Conservation (phyloP, 345 rosid species). For the Nasturtium officinale region DNA sequence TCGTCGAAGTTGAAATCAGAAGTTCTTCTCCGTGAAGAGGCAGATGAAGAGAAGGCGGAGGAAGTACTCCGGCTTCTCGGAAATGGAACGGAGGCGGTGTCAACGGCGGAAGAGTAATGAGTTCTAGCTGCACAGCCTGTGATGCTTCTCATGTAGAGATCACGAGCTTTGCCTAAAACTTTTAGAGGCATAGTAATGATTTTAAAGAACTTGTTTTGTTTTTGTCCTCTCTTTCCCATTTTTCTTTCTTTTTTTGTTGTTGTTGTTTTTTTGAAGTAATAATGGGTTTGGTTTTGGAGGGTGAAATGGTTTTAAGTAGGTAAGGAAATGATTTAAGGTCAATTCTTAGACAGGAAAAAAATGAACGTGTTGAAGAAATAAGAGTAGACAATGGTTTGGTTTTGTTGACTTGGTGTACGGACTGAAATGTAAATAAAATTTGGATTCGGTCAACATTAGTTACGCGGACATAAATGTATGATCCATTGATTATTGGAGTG, state of each 20-base stretch:
- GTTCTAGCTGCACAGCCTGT: constrained; percentile 49
- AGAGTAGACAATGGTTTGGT: constrained; percentile 27
- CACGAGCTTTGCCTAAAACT: constrained; percentile 61
- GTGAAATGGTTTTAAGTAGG: constrained; percentile 29
- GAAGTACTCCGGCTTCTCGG: constrained; percentile 68
- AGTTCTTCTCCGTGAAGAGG: constrained; percentile 24
- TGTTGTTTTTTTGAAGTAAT: not conserved
- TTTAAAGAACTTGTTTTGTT: constrained; percentile 49
- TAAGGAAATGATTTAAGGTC: constrained; percentile 14
- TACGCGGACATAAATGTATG: not conserved
- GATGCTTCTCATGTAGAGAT: constrained; percentile 67
- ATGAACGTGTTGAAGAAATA: constrained; percentile 34
- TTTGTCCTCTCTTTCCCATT: constrained; percentile 36
- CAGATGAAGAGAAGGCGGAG: constrained; percentile 37
- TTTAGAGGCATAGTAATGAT: constrained; percentile 52
- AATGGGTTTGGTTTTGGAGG: constrained; percentile 3
- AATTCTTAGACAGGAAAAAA: not conserved
- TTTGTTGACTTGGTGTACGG: constrained; percentile 39
- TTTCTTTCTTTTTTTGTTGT: not conserved
- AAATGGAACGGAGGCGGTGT: constrained; percentile 33
- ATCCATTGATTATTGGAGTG: no score
- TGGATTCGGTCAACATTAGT: constrained; percentile 4
- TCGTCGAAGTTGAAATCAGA: constrained; percentile 39
- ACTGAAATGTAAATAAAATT: not conserved
- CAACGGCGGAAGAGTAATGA: constrained; percentile 36